phyloP scores from a whole-genome alignment of 176 grass and related monocot genomes.

The Rhynchospora tenuis region DNA sequence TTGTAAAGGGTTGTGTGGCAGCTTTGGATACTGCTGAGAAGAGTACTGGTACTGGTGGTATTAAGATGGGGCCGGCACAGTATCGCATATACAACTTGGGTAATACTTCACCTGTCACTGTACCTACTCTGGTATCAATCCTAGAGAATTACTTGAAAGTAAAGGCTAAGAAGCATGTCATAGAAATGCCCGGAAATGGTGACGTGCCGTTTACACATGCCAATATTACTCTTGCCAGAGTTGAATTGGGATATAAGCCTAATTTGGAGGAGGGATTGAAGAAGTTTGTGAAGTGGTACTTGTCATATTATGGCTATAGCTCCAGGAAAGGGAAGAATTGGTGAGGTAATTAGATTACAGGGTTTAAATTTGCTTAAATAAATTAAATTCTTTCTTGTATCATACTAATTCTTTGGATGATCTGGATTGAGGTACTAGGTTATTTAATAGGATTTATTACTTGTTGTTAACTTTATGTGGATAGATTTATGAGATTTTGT shows the following conservation, averaged over 20 bases:
- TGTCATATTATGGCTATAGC: slow-evolving; percentile 36
- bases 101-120: slow-evolving; percentile 43
- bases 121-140: slow-evolving; percentile 31
- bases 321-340: slow-evolving; percentile 25
- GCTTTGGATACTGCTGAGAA: slow-evolving; percentile 34
- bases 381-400: slow-evolving; percentile 8
- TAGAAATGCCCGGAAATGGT: slow-evolving; percentile 45
- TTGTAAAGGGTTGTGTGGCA: slow-evolving; percentile 42
- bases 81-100: slow-evolving; percentile 43
- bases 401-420: neutral
- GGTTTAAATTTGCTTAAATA: neutral
- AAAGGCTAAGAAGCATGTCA: slow-evolving; percentile 34
- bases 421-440: neutral
- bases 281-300: slow-evolving; percentile 53
- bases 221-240: slow-evolving; percentile 33
- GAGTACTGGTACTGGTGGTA: slow-evolving; percentile 39
- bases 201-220: slow-evolving; percentile 49
- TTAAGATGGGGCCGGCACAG: slow-evolving; percentile 29
- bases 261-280: slow-evolving; percentile 36
- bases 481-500: slow-evolving; percentile 16
- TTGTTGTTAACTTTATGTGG: neutral
- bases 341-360: slow-evolving; percentile 11
- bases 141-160: slow-evolving; percentile 31
- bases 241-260: slow-evolving; percentile 40
- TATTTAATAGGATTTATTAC: slow-evolving; percentile 11